A percentile compares a stretch with the other conserved stretches of the same genome.
Evolutionary conservation across 2,329 filamentous ascomycete genomes (phyloP).

Genomic region (Rhynchosporium secalis): DNA sequence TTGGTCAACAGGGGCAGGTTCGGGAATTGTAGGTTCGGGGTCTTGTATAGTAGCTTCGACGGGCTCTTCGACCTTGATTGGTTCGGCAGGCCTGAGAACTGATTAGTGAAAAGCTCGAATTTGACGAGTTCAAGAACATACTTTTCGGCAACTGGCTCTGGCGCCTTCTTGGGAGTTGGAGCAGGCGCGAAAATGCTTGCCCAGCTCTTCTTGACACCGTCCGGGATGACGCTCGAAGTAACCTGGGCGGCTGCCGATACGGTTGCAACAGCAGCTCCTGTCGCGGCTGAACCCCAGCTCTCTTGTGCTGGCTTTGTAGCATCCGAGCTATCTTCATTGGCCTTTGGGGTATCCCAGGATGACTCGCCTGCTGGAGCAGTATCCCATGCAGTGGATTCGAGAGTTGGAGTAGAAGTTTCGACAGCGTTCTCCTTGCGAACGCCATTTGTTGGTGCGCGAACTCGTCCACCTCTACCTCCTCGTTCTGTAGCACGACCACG

Average conservation of each 20-base stretch:
- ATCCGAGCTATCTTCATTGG: conserved; percentile 38
- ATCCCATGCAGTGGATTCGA: conserved; percentile 67
- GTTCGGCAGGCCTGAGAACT: conserved; percentile 34
- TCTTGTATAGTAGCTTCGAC: conserved; percentile 48
- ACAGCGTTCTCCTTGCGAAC: conserved; percentile 57
- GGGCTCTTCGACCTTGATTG: conserved; percentile 46
- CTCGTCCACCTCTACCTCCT: conserved; percentile 55
- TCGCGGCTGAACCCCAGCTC: conserved; percentile 40
- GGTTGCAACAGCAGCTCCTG: conserved; percentile 42
- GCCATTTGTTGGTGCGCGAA: conserved; percentile 62
- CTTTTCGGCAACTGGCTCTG: conserved; percentile 42
- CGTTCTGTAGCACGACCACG: conserved; percentile 64
- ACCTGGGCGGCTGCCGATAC: conserved; percentile 42
- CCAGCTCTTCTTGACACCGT: conserved; percentile 61
- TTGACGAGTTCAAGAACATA: conserved; percentile 22
- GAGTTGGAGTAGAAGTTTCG: conserved; percentile 65
- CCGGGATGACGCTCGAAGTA: conserved; percentile 42
- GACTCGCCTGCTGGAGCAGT: conserved; percentile 45
- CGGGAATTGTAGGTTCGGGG: conserved; percentile 38
- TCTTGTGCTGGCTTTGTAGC: conserved; percentile 26
- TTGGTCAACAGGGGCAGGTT: conserved; percentile 44
- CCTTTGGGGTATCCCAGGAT: conserved; percentile 42
- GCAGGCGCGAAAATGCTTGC: conserved; percentile 67
- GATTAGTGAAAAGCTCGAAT: conserved; percentile 30
- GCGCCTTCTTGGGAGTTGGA: conserved; percentile 52